Evolutionary conservation across 805 yeast species (phyloP), one percentile per base, ranked within the genome.

Genomic region (Metschnikowia sp.): DNA sequence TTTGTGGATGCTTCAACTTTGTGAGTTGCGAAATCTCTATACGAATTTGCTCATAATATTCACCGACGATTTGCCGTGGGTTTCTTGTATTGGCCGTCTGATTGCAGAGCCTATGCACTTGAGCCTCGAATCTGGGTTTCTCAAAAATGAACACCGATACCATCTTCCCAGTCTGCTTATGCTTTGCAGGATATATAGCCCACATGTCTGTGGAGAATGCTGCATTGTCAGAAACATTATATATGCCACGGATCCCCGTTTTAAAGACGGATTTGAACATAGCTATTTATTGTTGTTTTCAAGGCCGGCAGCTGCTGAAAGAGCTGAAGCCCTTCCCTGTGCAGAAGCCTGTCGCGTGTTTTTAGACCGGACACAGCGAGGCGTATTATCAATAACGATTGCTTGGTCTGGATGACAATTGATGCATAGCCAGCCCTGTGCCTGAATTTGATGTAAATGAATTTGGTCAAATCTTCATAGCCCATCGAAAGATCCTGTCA

Each of bases 141-240:
- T 86, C 96, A 59, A 90, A 87, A 30, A 86, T 83, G 68, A 94
- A 90, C 10, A 92, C 95, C 2, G 96, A 86, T 2, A 82, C 96
- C 48, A 73, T 66, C 40, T 79, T 75, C 33, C 83, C 83, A 2
- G 81, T 69, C 26, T 77, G 69, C 54, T 81, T 79, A 47, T 83
- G 84, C 53, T 84, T 86, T n/a, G 92, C 97, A 1, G 92, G 89
- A 59, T 80, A 87, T 0, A 91, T 81, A 7, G 83, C 66, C 97
- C 97, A 91, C 15, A 91, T 86, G 19, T 87, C 95, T 8, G 85
- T 76, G 13, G 75, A 72, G 65, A 90, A 89, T 10, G 85, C 69
- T 0, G 95, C 85, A 42, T 84, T 80, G 4, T 81, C 75, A 48
- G 90, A 83, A 29, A 86, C 80, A 12, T 83, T 75, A 62, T 89